These are phyloP conservation scores for Pleurotus ostreatus DNA, from an alignment of 768 basidiomycete genomes.

Conservation along the genomic window DNA sequence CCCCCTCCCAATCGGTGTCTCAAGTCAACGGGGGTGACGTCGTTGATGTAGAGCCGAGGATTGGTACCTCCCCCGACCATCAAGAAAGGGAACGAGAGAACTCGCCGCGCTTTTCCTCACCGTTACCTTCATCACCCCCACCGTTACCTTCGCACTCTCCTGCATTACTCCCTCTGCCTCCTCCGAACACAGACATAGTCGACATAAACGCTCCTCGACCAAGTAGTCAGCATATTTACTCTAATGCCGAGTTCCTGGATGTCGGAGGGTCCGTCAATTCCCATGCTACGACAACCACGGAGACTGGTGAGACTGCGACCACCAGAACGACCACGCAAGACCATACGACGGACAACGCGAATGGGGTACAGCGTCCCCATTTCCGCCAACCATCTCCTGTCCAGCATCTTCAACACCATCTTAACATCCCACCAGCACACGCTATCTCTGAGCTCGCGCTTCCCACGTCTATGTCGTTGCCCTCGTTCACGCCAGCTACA, in stretches of 20 bases:
- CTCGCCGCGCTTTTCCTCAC: too few species aligned
- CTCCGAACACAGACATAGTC: not conserved
- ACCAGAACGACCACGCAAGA: not conserved
- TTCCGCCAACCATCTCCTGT: constrained; percentile 1
- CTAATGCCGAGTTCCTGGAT: not conserved
- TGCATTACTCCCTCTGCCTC: not conserved
- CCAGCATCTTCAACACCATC: not conserved
- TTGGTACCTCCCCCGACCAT: not conserved
- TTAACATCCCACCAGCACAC: constrained; percentile 50
- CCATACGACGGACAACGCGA: not conserved
- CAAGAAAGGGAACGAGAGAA: not conserved
- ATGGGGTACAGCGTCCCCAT: constrained; percentile 13
- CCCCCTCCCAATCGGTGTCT: constrained; percentile 76
- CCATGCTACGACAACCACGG: constrained; percentile 2
- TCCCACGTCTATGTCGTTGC: constrained; percentile 12
- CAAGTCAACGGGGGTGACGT: constrained; percentile 36
- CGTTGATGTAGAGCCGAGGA: not conserved
- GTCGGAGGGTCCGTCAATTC: not conserved
- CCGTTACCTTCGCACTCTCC: not conserved
- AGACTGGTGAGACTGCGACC: constrained; percentile 5
- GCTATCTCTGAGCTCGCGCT: constrained; percentile 36
- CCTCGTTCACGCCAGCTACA: not conserved
- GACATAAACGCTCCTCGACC: not conserved
- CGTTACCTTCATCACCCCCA: too few species aligned
- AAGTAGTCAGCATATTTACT: not conserved